These are phyloP conservation scores for Candida dajiaensis DNA, from an alignment of 805 yeast genomes.

Conservation along the genomic window DNA sequence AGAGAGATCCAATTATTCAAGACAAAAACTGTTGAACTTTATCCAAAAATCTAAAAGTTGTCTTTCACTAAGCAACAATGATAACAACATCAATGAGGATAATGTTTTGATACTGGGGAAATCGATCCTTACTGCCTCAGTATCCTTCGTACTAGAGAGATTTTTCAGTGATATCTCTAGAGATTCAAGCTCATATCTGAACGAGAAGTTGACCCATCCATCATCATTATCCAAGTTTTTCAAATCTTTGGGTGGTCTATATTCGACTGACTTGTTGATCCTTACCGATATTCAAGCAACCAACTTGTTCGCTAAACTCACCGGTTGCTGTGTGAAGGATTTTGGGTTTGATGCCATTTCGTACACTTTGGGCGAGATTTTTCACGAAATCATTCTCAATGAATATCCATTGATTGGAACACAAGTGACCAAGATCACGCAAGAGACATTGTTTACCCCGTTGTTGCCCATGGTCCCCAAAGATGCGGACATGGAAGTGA, in stretches of 20 bases:
- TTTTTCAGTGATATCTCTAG: constrained; percentile 49
- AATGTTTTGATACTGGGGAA: constrained; percentile 55
- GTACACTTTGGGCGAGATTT: constrained; percentile 59
- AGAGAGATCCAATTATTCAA: constrained; percentile 6
- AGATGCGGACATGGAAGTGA: constrained; percentile 29
- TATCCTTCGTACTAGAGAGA: constrained; percentile 58
- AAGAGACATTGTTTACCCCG: constrained; percentile 20
- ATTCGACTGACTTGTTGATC: constrained; percentile 19
- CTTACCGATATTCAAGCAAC: constrained; percentile 47
- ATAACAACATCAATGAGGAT: constrained; percentile 26
- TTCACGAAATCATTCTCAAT: constrained; percentile 50
- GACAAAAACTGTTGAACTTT: constrained; percentile 35
- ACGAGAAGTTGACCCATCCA: constrained; percentile 37
- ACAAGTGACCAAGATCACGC: constrained; percentile 23
- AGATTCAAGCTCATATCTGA: constrained; percentile 48
- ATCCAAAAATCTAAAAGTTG: constrained; percentile 64
- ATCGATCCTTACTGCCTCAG: constrained; percentile 45
- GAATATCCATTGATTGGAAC: constrained; percentile 64
- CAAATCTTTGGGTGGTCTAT: constrained; percentile 33
- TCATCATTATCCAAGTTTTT: constrained; percentile 29
- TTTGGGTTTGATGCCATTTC: constrained; percentile 74
- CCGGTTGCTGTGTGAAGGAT: constrained; percentile 72
- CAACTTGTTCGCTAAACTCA: constrained; percentile 47
- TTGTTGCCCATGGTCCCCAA: constrained; percentile 29
- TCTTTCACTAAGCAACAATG: constrained; percentile 35